Evolutionary conservation across 2,329 filamentous ascomycete species (phyloP).

Genomic region (Aureobasidium sp.): DNA sequence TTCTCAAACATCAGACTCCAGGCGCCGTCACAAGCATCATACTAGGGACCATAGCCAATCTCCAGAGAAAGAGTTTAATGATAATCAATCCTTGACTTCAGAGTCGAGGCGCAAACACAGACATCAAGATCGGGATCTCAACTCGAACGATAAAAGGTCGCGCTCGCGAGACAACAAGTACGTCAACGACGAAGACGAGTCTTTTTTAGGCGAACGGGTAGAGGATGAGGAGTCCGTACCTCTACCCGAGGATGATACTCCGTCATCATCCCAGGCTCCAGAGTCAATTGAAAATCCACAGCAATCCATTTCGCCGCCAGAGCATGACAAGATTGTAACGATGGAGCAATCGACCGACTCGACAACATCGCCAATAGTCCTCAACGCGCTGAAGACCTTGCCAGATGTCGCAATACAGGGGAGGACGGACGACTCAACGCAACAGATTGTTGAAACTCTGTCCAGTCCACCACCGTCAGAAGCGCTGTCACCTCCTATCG

Average conservation of each 20-base stretch:
- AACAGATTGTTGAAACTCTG: not conserved
- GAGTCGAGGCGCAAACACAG: conserved; percentile 11
- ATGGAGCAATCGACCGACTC: not conserved
- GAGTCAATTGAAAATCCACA: conserved; percentile 6
- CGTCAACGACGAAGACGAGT: conserved; percentile 29
- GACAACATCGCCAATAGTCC: not conserved
- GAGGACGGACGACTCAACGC: not conserved
- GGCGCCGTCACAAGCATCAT: conserved; percentile 1
- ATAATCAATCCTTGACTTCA: not conserved
- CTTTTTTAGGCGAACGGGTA: conserved; percentile 60
- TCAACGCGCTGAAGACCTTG: not conserved
- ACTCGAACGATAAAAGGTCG: not conserved
- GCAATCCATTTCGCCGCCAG: not conserved
- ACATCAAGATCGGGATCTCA: not conserved
- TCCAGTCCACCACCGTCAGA: not conserved
- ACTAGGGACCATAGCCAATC: not conserved
- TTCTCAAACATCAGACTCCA: conserved; percentile 11
- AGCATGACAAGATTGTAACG: not conserved
- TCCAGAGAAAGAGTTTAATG: not conserved
- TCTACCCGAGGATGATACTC: conserved; percentile 30
- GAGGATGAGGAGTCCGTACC: conserved; percentile 47
- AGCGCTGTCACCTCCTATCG: not conserved
- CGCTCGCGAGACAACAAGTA: not conserved
- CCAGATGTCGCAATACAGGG: not conserved
- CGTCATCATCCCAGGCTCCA: conserved; percentile 19